Evolutionary conservation across 768 basidiomycete species (phyloP), one percentile per base, ranked within the genome.

Genomic region (Termitomyces sp.): DNA sequence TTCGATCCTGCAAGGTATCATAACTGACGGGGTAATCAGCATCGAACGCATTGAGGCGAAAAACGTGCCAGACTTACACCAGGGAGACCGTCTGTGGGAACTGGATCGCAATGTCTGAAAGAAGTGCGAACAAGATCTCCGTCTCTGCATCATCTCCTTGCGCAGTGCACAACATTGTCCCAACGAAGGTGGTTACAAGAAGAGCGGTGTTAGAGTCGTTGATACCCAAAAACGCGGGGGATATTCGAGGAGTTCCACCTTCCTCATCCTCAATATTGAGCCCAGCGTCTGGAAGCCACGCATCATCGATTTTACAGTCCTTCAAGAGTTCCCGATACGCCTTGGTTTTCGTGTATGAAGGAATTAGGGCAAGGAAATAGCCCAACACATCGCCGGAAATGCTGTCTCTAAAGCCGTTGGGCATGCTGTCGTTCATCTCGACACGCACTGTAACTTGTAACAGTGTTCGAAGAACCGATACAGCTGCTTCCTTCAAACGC

Each of bases 141-240:
- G 86, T 86, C 71, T 97, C 94, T 1, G 78, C 75, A 61, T 91
- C 89, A 60, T 92, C 89, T 3, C 87, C 85, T 64, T 91, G 86
- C 1, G 89, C 85, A 7, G 82, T 87, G 44, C 75, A 74, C 14
- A 94, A 75, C 70, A 95, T 89, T 1, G 88, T 84, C 3, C 83
- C 83, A 40, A 86, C 75, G 64, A 95, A 88, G 1, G 91, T 87
- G 42, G 85, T 80, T 5, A 85, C 77, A 10, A 95, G 77, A 9
- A 96, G 73, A 1, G 91, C 91, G 5, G 79, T 80, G 14, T 76
- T 80, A 48, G 74, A 67, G 61, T 94, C 88, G 31, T 71, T 70
- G 42, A 89, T 74, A 4, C 85, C 86, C 19, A 94, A 72, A 56
- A 87, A 73, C 17, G 75, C 71, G 33, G 83, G 71, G 1, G 82